Base-by-base conservation (phyloP, 371 early-diverging fungal genomes). In the Funneliformis caledonium region DNA sequence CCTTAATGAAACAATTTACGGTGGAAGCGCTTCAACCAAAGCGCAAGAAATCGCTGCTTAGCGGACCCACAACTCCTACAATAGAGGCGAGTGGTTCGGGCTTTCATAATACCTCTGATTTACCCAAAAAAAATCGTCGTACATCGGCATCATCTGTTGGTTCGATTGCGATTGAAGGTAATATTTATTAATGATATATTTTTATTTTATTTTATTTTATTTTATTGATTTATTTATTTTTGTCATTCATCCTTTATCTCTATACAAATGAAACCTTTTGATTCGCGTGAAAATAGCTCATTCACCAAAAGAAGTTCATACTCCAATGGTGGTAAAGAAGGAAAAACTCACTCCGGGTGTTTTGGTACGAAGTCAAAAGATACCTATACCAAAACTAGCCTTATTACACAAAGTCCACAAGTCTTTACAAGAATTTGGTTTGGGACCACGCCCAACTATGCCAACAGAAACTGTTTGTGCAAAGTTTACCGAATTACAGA, bases 1-100 rank as follows among this genome's bases (percentile, higher is more conserved):
- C 87, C 70, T 80, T 95, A 76, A 86, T 93, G 43, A 91, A 90
- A 47, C 85, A 89, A 56, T 87, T 92, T 56, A 89, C 42, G 43
- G n/a, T 42, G 5, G 42, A n/a, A 72, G 26, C 48, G 11, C 11
- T 64, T 48, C 47, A 72, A 47, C 70, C 48, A n/a, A 78, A 78
- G 45, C 68, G 79, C 37, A 78, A 78, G 60, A 67, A 69, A 37
- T 78, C 79, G n/a, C 4, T 78, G 3, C 67, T 56, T 14, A 77
- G 50, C 31, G 65, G 65, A 12, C 67, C 77, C 0, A 43, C 69
- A 16, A 69, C 79, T 16, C 79, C 79, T 31, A 69, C 69, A 47
- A n/a, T 62, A 12, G 79, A 78, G 52, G 22, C 52, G 16, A 43
- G 19, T 19, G 42, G 47, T 19, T 45, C 79, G 50, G 31, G 19